Base-by-base conservation (phyloP, 176 grass and related monocot genomes). In the Oropetium thomaeum region DNA sequence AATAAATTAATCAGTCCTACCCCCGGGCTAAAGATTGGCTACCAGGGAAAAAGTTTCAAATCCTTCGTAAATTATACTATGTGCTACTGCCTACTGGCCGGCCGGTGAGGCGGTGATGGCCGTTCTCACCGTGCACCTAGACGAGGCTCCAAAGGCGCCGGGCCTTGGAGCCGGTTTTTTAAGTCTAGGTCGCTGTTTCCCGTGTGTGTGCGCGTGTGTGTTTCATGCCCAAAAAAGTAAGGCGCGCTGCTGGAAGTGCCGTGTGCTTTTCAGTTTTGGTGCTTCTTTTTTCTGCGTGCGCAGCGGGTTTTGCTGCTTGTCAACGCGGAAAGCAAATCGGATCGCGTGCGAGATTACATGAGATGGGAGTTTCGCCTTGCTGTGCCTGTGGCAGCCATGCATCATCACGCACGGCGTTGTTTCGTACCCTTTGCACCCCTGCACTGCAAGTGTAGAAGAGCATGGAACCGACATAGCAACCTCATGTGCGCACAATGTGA, bases 1-100 rank as follows among this genome's bases (percentile, higher is more conserved):
- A 12, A 74, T 19, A 81, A 71, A 77, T 19, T 76, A 71, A 77
- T 58, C 17, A 11, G 30, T 48, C 38, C 25, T 38, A 12, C 49
- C 63, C 22, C 57, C 47, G 23, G 35, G 29, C 7, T 14, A 39
- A 39, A 9, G 39, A 72, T 67, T 87, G 79, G 67, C 25, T 39
- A 30, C 16, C 53, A 33, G 0, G 3, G 67, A 65, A 22, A 45
- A 58, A 17, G 5, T 15, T 74, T 23, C 41, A 69, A 16, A 13
- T 59, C 55, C 55, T 5, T 29, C 4, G 28, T 49, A 13, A 20
- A 48, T 70, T 33, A 33, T n/a, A 28, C 44, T n/a, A n/a, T n/a
- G n/a, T n/a, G n/a, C n/a, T n/a, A n/a, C n/a, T n/a, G n/a, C 20
- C 31, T 19, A 31, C 23, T 69, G 16, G 8, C 65, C 65, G 65